Base-by-base conservation (phyloP, 495 filamentous ascomycete species). In the Podospora anserina region DNA sequence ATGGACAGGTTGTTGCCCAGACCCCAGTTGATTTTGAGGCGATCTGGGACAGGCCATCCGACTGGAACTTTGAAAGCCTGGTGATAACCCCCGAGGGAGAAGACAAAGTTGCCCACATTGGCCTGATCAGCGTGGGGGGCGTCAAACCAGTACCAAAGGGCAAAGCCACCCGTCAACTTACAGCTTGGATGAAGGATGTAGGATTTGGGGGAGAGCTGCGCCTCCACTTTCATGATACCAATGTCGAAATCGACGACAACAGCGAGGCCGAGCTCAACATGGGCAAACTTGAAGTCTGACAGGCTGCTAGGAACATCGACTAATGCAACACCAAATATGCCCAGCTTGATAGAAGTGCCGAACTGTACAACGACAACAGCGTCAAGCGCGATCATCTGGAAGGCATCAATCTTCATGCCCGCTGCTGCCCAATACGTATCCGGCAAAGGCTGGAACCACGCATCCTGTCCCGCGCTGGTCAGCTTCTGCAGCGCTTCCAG, bases 31-130 rank as follows among this genome's bases (percentile, higher is more conserved):
- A 53, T 85, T 6, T 66, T 78, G 3, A 88, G 69, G 11, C 85
- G 76, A 2, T 73, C 67, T 0, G 82, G 82, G 20, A 72, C 70
- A 0, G 85, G 84, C 71, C 82, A 87, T 18, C 78, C 65, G 0
- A 26, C 3, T 0, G 84, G 84, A 0, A 56, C 26, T 18, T 67
- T 64, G 73, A 76, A 88, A 0, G 76, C 74, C 0, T 26, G 76
- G 71, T 86, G 82, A 68, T 83, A 86, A 9, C 85, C 85, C 19
- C 86, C 85, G 6, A 87, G 65, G 7, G 81, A 81, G 68, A 87
- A 84, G 16, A 86, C 84, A 68, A 75, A 87, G 67, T 87, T 79
- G 11, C 84, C 86, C 23, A 23, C 23, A 23, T 23, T 23, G 23
- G 23, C 23, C 23, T 23, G 23, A 23, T 23, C 23, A 23, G 23